phyloP scores from a whole-genome alignment of 2,329 filamentous ascomycete genomes.

The Xylariales sp. region DNA sequence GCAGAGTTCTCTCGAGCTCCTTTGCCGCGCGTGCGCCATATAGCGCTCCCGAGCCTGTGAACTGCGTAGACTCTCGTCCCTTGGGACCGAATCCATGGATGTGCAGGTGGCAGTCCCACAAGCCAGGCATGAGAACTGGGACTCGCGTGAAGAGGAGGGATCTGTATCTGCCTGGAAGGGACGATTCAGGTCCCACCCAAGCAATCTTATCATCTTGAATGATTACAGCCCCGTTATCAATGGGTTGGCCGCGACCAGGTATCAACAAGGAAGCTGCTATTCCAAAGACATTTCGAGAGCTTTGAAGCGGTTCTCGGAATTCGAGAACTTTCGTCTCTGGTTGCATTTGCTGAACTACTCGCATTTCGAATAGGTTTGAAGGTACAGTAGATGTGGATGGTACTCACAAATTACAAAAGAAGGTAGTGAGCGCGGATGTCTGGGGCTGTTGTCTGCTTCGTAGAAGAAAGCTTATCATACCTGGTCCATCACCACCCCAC shows the following conservation, averaged over 20 bases:
- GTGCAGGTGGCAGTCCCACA: conserved; percentile 54
- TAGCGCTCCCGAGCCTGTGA: conserved; percentile 20
- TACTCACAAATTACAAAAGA: too few species aligned
- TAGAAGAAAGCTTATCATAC: too few species aligned
- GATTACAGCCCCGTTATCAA: conserved; percentile 32
- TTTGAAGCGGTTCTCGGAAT: too few species aligned
- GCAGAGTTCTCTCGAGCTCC: conserved; percentile 35
- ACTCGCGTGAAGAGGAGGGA: conserved; percentile 26
- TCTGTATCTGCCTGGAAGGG: conserved; percentile 27
- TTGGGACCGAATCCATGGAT: conserved; percentile 27
- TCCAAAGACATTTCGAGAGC: too few species aligned
- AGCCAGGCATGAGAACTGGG: conserved; percentile 42
- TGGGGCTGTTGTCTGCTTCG: too few species aligned
- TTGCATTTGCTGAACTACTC: too few species aligned
- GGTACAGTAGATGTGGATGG: too few species aligned
- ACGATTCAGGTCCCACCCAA: conserved; percentile 29
- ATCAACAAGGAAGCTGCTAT: too few species aligned
- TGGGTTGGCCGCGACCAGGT: conserved; percentile 39
- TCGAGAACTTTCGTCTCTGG: too few species aligned
- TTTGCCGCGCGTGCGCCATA: conserved; percentile 35
- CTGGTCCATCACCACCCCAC: too few species aligned
- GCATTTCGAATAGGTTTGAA: too few species aligned
- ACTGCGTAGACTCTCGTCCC: conserved; percentile 14
- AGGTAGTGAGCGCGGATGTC: too few species aligned
- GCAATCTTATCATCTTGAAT: conserved; percentile 32